Base-by-base conservation (phyloP, 345 rosid genomes). In the Eucalyptus marginata region DNA sequence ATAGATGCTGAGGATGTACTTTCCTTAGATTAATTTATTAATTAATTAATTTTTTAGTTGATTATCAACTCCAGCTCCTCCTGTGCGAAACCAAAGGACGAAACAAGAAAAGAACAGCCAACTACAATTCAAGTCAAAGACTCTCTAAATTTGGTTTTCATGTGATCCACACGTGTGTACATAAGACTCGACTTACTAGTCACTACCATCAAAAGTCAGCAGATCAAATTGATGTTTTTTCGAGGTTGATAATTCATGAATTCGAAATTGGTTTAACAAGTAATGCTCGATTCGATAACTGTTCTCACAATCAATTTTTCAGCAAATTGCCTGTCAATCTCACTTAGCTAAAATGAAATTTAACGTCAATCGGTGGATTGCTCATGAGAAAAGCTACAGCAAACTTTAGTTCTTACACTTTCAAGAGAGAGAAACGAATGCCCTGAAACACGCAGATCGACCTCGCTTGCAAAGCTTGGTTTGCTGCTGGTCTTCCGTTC, bases 251-350 rank as follows among this genome's bases (percentile, higher is more conserved):
- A 31, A 71, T 36, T n/a, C 36, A 13, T 64, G 10, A n/a, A n/a
- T n/a, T 2, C 7, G 2, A 18, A 33, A 17, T 33, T 22, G 13
- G 13, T 18, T 33, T 10, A 14, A 64, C 4, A 13, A 7, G 11
- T 33, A 71, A 4, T 10, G 22, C 81, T 68, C 13, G 13, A 8
- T 33, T 31, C 0, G 12, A 68, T 31, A 68, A 68, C 3, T n/a
- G 0, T 33, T 33, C 2, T 71, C 44, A 33, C 44, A 18, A 33
- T 0, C 2, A 33, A 71, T 0, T 33, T 71, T 33, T 33, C 24
- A 17, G 81, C 1, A 33, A 2, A 33, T 71, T 71, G 44, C 44
- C 44, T 18, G 0, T 71, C 44, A 22, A 33, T 71, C 2, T 71
- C 44, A 3, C 6, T 4, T 3, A 71, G 44, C 25, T 36, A 33